Evolutionary conservation across 2,329 filamentous ascomycete genomes (phyloP), one percentile per base, ranked within the genome.

Genomic region (Sclerotiophoma versabilis): DNA sequence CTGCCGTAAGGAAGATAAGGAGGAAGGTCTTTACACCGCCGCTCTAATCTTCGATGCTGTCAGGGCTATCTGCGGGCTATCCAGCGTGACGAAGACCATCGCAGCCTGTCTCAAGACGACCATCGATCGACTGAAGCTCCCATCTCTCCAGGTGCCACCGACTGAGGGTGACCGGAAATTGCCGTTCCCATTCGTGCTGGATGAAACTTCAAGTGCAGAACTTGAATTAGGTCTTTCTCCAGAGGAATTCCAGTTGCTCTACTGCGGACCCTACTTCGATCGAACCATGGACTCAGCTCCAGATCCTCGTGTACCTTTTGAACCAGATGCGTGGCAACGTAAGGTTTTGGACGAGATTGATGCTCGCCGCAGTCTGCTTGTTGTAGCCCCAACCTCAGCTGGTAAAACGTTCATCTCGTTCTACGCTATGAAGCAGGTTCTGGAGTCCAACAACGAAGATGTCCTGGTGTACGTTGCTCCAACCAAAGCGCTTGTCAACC

Each of bases 341-440:
- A 79, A 84, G 30, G 89, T 93, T 0, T 79, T 93, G 0, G 88
- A 93, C 58, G 83, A 85, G 32, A 87, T 93, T 30, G 90, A 93
- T 69, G 81, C 80, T 0, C 80, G 89, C 48, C 83, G 86, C 59
- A 91, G 88, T 62, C 76, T 91, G 0, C 87, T 93, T 54, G 88
- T 92, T 0, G 86, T 93, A 8, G 90, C 90, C 0, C 90, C 90
- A 0, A 93, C 90, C 0, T 90, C 87, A 20, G 87, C 90, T 0
- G 90, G 90, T 62, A 93, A 93, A 72, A 93, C 90, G 0, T 93
- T 93, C 71, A 93, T 93, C 54, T 89, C 85, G 0, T 93, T 93
- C 72, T 92, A 93, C 63, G 90, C 90, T 1, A 93, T 93, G 87
- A 88, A 89, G 65, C 87, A 90, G 66, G 79, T 92, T 1, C 77